Evolutionary conservation across 805 yeast species (phyloP).

Genomic region (Wickerhamomyces silvicola): DNA sequence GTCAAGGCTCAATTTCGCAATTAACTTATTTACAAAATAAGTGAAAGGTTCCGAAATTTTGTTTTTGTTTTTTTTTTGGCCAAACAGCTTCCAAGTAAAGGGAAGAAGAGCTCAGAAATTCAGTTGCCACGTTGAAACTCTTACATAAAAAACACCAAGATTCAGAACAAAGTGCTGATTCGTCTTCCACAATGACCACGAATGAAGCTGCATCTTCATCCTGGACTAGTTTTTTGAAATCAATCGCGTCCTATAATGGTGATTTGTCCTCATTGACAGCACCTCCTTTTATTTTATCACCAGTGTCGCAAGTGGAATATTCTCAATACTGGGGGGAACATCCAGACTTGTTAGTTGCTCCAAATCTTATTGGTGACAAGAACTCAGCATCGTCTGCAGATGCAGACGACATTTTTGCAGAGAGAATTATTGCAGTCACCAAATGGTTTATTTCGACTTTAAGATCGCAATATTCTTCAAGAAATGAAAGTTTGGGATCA

Average conservation of each 20-base stretch:
- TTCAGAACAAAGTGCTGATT: too few relatives aligned
- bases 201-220: conserved; percentile 42
- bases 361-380: conserved; percentile 44
- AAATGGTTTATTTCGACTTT: conserved; percentile 89
- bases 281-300: conserved; percentile 92
- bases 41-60: too few relatives aligned
- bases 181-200: too few relatives aligned
- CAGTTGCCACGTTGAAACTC: too few relatives aligned
- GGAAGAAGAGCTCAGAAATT: too few relatives aligned
- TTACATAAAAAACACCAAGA: too few relatives aligned
- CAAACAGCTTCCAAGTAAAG: too few relatives aligned
- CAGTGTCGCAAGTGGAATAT: conserved; percentile 83
- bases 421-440: conserved; percentile 75
- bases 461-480: conserved; percentile 87
- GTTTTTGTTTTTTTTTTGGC: too few relatives aligned
- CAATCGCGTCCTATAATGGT: conserved; percentile 88
- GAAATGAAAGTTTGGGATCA: conserved; percentile 87
- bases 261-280: conserved; percentile 93
- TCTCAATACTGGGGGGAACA: conserved; percentile 96
- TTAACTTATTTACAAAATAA: too few relatives aligned
- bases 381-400: conserved; percentile 23
- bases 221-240: conserved; percentile 91
- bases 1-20: too few relatives aligned
- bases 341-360: conserved; percentile 74
- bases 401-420: conserved; percentile 43